Percentiles rank a stretch among this genome's conserved stretches.
phyloP scores from a whole-genome alignment of 164 flowering plant genomes.

The Aristolochia fimbriata region DNA sequence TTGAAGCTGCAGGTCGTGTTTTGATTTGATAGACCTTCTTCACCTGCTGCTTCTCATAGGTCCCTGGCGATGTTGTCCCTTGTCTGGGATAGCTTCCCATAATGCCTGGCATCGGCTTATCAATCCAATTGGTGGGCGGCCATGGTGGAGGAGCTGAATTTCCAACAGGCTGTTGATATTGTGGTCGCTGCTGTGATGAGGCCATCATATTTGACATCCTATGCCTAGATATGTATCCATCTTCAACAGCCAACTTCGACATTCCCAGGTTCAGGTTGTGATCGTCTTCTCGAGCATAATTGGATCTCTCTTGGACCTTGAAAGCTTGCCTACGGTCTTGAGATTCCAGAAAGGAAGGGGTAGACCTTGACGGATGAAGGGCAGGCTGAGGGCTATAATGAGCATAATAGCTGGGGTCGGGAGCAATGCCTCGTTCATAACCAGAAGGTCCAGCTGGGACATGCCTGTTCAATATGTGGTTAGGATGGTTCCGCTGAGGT shows the following conservation, averaged over 20 bases:
- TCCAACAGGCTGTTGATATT: slow-evolving; percentile 13
- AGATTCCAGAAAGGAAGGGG: slow-evolving; percentile 22
- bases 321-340: slow-evolving; percentile 28
- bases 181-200: slow-evolving; percentile 7
- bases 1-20: slow-evolving; percentile 15
- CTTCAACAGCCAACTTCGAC: slow-evolving; percentile 44
- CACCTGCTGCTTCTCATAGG: slow-evolving; percentile 38
- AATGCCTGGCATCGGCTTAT: slow-evolving; percentile 19
- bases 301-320: slow-evolving; percentile 27
- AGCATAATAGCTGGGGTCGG: slow-evolving; percentile 20
- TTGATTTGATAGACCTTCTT: slow-evolving; percentile 51
- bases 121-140: slow-evolving; percentile 70
- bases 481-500: slow-evolving; percentile 19
- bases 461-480: slow-evolving; percentile 26
- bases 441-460: slow-evolving; percentile 73
- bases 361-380: slow-evolving; percentile 22
- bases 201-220: slow-evolving; percentile 18
- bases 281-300: slow-evolving; percentile 27
- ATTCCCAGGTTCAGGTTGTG: slow-evolving; percentile 28
- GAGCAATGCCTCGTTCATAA: slow-evolving; percentile 37
- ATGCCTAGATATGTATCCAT: slow-evolving; percentile 15
- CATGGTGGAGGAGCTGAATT: slow-evolving; percentile 34
- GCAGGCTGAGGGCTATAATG: slow-evolving; percentile 25
- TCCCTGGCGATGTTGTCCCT: slow-evolving; percentile 19
- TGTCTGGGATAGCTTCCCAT: slow-evolving; percentile 19